phyloP scores from a whole-genome alignment of 495 filamentous ascomycete genomes.

The Penicillium cosmopolitanum region DNA sequence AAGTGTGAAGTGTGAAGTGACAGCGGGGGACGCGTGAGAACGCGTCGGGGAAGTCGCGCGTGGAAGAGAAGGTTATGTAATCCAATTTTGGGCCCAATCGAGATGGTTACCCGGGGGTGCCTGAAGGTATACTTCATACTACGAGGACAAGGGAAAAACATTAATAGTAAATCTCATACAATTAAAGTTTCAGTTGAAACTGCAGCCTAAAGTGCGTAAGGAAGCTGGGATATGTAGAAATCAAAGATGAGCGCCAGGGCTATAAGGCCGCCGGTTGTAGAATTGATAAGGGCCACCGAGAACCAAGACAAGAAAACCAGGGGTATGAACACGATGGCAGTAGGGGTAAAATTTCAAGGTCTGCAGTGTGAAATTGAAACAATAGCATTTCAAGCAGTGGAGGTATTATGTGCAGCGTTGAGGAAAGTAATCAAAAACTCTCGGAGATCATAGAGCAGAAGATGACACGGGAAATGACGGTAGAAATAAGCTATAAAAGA shows the following conservation, averaged over 20 bases:
- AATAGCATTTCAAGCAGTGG: constrained; percentile 16
- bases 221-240: constrained; percentile 19
- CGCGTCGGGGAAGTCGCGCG: not conserved
- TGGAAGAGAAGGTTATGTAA: not conserved
- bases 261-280: not conserved
- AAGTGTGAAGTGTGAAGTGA: not conserved
- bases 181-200: constrained; percentile 22
- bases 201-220: constrained; percentile 15
- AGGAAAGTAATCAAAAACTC: constrained; percentile 15
- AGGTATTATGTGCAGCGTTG: constrained; percentile 35
- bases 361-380: constrained; percentile 10
- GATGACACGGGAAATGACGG: constrained; percentile 11
- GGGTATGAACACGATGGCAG: constrained; percentile 23
- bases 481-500: constrained; percentile 17
- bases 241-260: not conserved
- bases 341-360: constrained; percentile 21
- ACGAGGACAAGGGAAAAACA: not conserved
- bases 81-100: not conserved
- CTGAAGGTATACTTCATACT: too few species aligned
- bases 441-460: constrained; percentile 20
- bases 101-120: not conserved
- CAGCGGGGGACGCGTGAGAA: constrained; percentile 1
- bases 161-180: constrained; percentile 10
- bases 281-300: constrained; percentile 7
- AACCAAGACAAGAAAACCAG: constrained; percentile 7